Percentiles rank a stretch among this genome's conserved stretches.
phyloP scores from a whole-genome alignment of 2,329 filamentous ascomycete genomes.

The Curvularia lunata region DNA sequence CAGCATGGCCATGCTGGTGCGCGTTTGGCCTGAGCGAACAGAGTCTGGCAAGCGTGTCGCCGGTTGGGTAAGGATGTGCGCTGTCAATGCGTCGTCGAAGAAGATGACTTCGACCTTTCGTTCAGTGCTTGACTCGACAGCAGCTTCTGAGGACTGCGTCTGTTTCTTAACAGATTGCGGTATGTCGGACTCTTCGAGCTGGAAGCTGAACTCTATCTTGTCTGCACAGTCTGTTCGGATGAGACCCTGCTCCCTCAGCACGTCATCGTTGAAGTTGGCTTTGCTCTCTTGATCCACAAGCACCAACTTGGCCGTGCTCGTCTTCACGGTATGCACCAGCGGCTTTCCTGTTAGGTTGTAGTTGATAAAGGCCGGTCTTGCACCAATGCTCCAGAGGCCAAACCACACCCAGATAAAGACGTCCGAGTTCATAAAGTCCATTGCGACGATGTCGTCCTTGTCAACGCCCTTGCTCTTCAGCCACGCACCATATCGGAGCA shows the following conservation, averaged over 20 bases:
- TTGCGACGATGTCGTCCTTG: slow-evolving; percentile 47
- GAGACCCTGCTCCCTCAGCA: slow-evolving; percentile 42
- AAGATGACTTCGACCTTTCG: slow-evolving; percentile 40
- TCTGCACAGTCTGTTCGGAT: slow-evolving; percentile 11
- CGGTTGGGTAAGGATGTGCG: slow-evolving; percentile 36
- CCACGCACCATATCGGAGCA: slow-evolving; percentile 47
- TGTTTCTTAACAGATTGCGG: slow-evolving; percentile 30
- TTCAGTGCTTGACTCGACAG: slow-evolving; percentile 15
- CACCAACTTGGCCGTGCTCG: slow-evolving; percentile 63
- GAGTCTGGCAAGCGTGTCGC: slow-evolving; percentile 41
- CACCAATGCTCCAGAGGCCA: slow-evolving; percentile 48
- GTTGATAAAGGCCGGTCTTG: slow-evolving; percentile 50
- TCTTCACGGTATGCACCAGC: slow-evolving; percentile 60
- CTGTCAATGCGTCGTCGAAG: slow-evolving; percentile 38
- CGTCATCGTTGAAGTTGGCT: slow-evolving; percentile 37
- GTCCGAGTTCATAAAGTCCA: slow-evolving; percentile 49
- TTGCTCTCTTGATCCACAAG: slow-evolving; percentile 62
- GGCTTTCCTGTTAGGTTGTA: slow-evolving; percentile 48
- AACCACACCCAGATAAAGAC: slow-evolving; percentile 49
- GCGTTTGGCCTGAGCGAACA: slow-evolving; percentile 31
- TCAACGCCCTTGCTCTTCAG: slow-evolving; percentile 45
- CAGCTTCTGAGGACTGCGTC: slow-evolving; percentile 17
- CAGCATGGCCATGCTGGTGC: slow-evolving; percentile 44
- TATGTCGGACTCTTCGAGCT: slow-evolving; percentile 29
- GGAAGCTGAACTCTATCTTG: slow-evolving; percentile 33